Evolutionary conservation across 441 rosid species (phyloP).

Genomic region (Gossypium schwendimanii): DNA sequence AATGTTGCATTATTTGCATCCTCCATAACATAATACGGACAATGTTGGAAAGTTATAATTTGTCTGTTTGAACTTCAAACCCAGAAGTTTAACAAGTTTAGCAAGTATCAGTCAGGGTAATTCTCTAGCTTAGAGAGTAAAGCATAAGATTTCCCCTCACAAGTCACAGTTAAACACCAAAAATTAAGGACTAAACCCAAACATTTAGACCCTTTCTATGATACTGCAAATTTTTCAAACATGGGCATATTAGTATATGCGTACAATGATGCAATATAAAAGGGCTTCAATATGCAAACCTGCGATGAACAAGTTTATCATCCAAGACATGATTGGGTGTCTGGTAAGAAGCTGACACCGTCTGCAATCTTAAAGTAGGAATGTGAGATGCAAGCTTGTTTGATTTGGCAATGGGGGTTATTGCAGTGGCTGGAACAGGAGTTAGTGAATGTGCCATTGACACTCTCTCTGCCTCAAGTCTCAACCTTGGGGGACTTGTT

Average conservation of each 20-base stretch:
- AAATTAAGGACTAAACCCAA: not conserved
- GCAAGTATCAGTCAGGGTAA: not conserved
- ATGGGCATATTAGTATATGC: not conserved
- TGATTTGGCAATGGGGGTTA: constrained; percentile 12
- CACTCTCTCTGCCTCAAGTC: not conserved
- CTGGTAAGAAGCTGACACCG: constrained; percentile 6
- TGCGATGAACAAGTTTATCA: constrained; percentile 11
- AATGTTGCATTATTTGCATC: not conserved
- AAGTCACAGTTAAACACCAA: not conserved
- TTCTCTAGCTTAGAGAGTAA: not conserved
- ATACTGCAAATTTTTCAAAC: not conserved
- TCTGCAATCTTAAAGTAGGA: constrained; percentile 17
- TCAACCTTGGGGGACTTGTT: not conserved
- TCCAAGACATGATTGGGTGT: not conserved
- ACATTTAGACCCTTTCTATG: not conserved
- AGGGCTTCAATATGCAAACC: not conserved
- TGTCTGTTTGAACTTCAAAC: not conserved
- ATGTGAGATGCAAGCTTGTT: not conserved
- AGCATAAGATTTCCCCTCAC: not conserved
- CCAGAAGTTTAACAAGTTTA: not conserved
- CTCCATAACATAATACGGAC: not conserved
- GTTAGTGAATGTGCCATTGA: constrained; percentile 44
- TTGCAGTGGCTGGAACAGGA: constrained; percentile 11
- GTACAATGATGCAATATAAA: not conserved
- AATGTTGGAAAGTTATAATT: not conserved